Evolutionary conservation across 441 rosid genomes (phyloP).

Genomic region (Kokia cookei): DNA sequence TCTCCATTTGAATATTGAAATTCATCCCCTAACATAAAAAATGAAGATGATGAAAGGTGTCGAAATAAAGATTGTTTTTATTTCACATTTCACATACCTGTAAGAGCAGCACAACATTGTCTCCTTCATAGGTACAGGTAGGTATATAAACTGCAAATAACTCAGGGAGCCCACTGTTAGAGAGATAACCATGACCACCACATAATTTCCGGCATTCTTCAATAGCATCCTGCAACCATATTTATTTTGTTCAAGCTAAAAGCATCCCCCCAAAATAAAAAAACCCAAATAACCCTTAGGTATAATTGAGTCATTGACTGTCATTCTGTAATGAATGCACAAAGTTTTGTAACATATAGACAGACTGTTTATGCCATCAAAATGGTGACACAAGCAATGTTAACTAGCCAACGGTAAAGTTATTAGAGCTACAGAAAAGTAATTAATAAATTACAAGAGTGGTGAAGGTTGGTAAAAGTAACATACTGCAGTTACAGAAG

Average conservation of each 20-base stretch:
- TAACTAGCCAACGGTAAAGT: background rate
- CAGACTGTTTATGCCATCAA: background rate
- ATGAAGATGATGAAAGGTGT: background rate
- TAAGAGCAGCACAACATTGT: conserved; percentile 78
- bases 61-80: background rate
- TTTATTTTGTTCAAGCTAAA: conserved; percentile 7
- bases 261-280: background rate
- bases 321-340: background rate
- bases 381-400: background rate
- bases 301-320: background rate
- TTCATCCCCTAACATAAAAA: background rate
- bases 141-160: conserved; percentile 91
- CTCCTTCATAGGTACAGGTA: conserved; percentile 96
- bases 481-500: conserved; percentile 85
- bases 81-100: conserved; percentile 46
- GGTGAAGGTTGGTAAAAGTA: conserved; percentile 7
- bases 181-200: conserved; percentile 97
- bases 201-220: conserved; percentile 97
- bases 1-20: background rate
- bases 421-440: background rate
- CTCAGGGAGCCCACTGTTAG: conserved; percentile 93
- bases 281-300: no score
- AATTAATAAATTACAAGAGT: background rate
- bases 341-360: background rate
- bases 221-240: conserved; percentile 71